A percentile compares a stretch with the other conserved stretches of the same genome.
Conservation (phyloP, 2,329 filamentous ascomycete genomes). For the Xylaria polymorpha region DNA sequence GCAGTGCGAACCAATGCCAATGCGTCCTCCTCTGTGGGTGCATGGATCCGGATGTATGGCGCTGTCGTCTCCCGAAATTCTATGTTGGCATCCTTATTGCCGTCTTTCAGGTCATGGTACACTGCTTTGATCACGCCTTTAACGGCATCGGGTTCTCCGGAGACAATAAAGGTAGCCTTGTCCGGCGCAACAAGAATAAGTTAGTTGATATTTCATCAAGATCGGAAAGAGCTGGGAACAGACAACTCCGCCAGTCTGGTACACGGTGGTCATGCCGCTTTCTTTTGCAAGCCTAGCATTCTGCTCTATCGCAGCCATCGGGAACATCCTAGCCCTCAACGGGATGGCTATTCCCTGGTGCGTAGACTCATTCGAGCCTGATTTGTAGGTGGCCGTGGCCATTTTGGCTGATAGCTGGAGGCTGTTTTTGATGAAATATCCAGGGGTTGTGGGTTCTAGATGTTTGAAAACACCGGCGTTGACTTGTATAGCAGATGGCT, state of each 20-base stretch:
- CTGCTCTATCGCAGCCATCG: constrained; percentile 17
- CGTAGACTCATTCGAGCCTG: neutral
- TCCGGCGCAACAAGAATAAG: neutral
- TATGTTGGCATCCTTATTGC: constrained; percentile 50
- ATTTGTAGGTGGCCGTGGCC: neutral
- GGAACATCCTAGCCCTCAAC: neutral
- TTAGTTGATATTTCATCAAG: constrained; percentile 10
- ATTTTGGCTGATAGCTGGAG: neutral
- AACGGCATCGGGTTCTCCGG: constrained; percentile 7
- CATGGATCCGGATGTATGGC: constrained; percentile 39
- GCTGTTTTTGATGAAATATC: neutral
- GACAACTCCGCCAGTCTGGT: constrained; percentile 15
- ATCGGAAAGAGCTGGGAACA: neutral
- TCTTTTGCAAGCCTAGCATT: neutral
- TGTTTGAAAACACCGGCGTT: neutral
- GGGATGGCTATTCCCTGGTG: neutral
- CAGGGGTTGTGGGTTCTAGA: neutral
- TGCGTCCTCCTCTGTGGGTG: constrained; percentile 33
- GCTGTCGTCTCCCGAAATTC: constrained; percentile 26
- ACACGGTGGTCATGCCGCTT: neutral
- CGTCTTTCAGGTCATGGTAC: constrained; percentile 55
- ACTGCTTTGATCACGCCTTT: constrained; percentile 24
- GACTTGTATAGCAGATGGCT: neutral
- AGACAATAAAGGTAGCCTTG: constrained; percentile 32
- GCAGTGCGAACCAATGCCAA: constrained; percentile 36